These are phyloP conservation scores for Phaffomyces thermotolerans DNA, from an alignment of 805 yeast genomes.

Conservation along the genomic window DNA sequence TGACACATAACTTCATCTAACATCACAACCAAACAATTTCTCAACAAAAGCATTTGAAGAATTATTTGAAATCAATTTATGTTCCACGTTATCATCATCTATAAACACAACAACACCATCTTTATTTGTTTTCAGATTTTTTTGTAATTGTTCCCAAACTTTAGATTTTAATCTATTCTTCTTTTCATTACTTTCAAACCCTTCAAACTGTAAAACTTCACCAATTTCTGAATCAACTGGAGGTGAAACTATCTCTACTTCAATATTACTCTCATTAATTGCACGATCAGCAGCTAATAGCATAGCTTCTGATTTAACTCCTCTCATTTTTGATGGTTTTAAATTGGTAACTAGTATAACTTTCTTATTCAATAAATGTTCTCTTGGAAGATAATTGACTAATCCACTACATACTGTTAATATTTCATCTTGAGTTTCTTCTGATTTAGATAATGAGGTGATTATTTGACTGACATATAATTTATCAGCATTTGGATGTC, in stretches of 20 bases:
- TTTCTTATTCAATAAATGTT: conserved; percentile 29
- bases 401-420: conserved; percentile 55
- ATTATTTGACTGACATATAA: conserved; percentile 48
- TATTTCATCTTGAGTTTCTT: conserved; percentile 1
- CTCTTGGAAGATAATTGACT: conserved; percentile 35
- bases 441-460: conserved; percentile 2
- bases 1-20: no score
- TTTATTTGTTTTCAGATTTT: conserved; percentile 1
- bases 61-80: background rate
- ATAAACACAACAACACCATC: conserved; percentile 6
- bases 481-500: conserved; percentile 52
- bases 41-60: conserved; percentile 1
- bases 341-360: conserved; percentile 53
- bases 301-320: conserved; percentile 58
- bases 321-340: conserved; percentile 58
- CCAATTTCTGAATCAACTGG: conserved; percentile 36
- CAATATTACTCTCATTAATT: conserved; percentile 7
- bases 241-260: conserved; percentile 42
- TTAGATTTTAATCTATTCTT: conserved; percentile 8
- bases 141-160: conserved; percentile 12
- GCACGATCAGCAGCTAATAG: conserved; percentile 46
- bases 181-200: background rate
- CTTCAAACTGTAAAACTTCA: conserved; percentile 31
- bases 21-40: background rate
- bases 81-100: background rate